phyloP scores from a whole-genome alignment of 192 early-diverging fungal species.

The Backusella tarrabulga region DNA sequence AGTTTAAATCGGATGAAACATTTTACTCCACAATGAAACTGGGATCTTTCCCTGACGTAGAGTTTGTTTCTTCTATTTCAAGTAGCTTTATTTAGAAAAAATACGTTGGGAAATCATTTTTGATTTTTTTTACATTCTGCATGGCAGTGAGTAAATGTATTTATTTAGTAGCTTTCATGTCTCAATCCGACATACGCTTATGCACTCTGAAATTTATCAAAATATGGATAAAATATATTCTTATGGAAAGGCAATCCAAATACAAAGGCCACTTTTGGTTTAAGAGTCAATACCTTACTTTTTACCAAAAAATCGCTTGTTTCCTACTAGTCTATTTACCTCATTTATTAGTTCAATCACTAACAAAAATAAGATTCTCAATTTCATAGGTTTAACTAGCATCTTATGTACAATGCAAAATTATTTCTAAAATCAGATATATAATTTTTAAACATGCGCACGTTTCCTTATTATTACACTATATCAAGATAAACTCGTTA shows the following conservation, averaged over 20 bases:
- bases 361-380: background rate
- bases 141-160: too few species aligned
- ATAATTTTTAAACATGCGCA: background rate
- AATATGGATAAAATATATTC: background rate
- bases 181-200: background rate
- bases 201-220: background rate
- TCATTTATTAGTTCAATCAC: background rate
- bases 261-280: background rate
- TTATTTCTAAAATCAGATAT: background rate
- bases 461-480: background rate
- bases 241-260: background rate
- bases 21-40: constrained; percentile 25
- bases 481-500: background rate
- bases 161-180: constrained; percentile 28
- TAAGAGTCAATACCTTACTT: background rate
- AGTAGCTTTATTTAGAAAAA: background rate
- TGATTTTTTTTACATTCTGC: constrained; percentile 24
- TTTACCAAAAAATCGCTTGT: background rate
- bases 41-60: constrained; percentile 10
- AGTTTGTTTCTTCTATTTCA: background rate
- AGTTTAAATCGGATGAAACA: constrained; percentile 2
- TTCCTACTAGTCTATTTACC: background rate
- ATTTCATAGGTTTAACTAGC: background rate
- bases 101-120: constrained; percentile 27
- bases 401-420: background rate